Base-by-base conservation (phyloP, 495 filamentous ascomycete genomes). In the Pseudevernia furfuracea region DNA sequence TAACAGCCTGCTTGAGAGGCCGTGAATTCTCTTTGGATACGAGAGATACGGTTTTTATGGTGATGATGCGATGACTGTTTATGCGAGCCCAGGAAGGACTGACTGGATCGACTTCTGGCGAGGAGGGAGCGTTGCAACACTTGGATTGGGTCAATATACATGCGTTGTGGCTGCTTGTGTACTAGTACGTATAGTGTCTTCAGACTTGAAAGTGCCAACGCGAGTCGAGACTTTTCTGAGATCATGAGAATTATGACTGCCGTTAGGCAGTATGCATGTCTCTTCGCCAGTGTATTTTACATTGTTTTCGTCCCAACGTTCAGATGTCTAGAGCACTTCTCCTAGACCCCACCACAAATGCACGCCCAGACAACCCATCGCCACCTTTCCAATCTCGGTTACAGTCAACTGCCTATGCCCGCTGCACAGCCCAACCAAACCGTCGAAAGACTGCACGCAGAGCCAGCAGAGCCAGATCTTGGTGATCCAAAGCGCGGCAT, bases 1-100 rank as follows among this genome's bases (percentile, higher is more conserved):
- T 19, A 71, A 63, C 68, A 66, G 43, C 28, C 59, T 80, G 61
- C 67, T 79, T 59, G 77, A 43, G 39, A 56, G 43, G 30, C 15
- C 65, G 38, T 68, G 37, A 67, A 46, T 7, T 10, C 6, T 44
- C n/a, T 37, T 30, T 44, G 19, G 25, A 44, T 43, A n/a, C 25
- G 23, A 34, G n/a, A 39, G 14, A 57, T n/a, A n/a, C n/a, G n/a
- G n/a, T n/a, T n/a, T n/a, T n/a, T n/a, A n/a, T n/a, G n/a, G n/a
- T n/a, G n/a, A n/a, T n/a, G n/a, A n/a, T n/a, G n/a, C n/a, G n/a
- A n/a, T n/a, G n/a, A n/a, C n/a, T n/a, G n/a, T n/a, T n/a, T n/a
- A n/a, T n/a, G n/a, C n/a, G n/a, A n/a, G n/a, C n/a, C n/a, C n/a
- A n/a, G n/a, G n/a, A n/a, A n/a, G n/a, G n/a, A n/a, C n/a, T n/a